Evolutionary conservation across 805 yeast species (phyloP).

Genomic region (Lipomyces spencermartinsiae): DNA sequence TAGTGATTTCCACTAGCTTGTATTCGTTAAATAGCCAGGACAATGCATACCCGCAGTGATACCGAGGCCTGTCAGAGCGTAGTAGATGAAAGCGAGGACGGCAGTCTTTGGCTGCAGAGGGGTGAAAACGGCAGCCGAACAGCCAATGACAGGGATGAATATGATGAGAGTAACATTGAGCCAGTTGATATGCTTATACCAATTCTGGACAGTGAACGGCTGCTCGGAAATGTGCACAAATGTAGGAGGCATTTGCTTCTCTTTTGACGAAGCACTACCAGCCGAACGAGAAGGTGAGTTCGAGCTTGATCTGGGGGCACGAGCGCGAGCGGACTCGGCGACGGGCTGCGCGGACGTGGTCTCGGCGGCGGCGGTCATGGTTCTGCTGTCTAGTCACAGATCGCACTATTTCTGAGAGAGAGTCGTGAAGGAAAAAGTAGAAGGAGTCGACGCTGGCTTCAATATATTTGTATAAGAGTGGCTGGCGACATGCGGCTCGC

Average conservation of each 20-base stretch:
- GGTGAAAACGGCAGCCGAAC: constrained; percentile 51
- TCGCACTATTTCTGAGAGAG: not conserved
- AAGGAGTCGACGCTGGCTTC: not conserved
- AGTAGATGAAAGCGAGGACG: constrained; percentile 60
- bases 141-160: constrained; percentile 60
- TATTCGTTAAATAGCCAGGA: not conserved
- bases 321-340: constrained; percentile 1
- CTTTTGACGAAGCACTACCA: constrained; percentile 8
- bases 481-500: not conserved
- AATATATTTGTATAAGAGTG: not conserved
- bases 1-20: not conserved
- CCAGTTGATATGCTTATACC: constrained; percentile 80
- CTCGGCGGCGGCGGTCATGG: constrained; percentile 15
- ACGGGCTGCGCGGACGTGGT: constrained; percentile 17
- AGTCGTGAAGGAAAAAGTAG: not conserved
- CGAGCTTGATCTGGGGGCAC: constrained; percentile 12
- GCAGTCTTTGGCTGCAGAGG: constrained; percentile 60
- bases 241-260: constrained; percentile 20
- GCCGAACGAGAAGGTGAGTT: constrained; percentile 17
- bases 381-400: not conserved
- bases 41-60: constrained; percentile 66
- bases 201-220: constrained; percentile 76
- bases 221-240: constrained; percentile 66
- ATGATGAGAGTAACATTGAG: constrained; percentile 63
- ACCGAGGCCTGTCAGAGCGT: constrained; percentile 67